These are phyloP conservation scores for Wickerhamomyces sp. DNA, from an alignment of 1,139 yeast species.

Conservation along the genomic window DNA sequence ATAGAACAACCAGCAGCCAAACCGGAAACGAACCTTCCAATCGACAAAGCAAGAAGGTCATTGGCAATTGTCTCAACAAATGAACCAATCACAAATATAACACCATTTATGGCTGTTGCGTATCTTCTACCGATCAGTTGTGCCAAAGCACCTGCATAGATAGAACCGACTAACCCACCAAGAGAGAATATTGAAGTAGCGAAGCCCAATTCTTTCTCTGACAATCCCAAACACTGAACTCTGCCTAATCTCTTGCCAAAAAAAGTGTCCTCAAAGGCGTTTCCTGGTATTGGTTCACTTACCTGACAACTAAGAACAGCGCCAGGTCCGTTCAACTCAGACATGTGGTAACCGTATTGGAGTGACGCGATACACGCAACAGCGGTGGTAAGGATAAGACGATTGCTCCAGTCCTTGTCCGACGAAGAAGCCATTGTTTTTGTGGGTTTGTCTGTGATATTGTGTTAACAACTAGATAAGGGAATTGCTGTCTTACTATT, in stretches of 20 bases:
- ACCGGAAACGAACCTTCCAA: slow-evolving; percentile 78
- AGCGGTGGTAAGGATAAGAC: slow-evolving; percentile 26
- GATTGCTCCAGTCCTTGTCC: slow-evolving; percentile 5
- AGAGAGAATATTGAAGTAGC: slow-evolving; percentile 81
- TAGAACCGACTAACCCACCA: slow-evolving; percentile 82
- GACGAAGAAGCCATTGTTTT: not conserved
- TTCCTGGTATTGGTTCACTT: slow-evolving; percentile 23
- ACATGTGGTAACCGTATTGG: slow-evolving; percentile 89
- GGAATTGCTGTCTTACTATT: too few species aligned
- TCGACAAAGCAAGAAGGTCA: slow-evolving; percentile 38
- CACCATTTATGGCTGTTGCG: slow-evolving; percentile 51
- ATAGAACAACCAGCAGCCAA: slow-evolving; percentile 83
- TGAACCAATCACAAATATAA: slow-evolving; percentile 64
- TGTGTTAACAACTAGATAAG: not conserved
- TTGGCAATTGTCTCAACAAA: slow-evolving; percentile 50
- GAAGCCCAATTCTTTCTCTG: slow-evolving; percentile 64
- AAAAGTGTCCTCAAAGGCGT: slow-evolving; percentile 21
- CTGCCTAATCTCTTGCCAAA: slow-evolving; percentile 25
- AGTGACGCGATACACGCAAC: slow-evolving; percentile 67
- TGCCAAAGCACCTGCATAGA: slow-evolving; percentile 66
- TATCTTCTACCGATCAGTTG: slow-evolving; percentile 61
- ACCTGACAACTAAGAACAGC: slow-evolving; percentile 49
- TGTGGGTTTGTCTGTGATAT: not conserved
- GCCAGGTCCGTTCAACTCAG: slow-evolving; percentile 84
- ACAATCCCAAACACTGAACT: slow-evolving; percentile 53